phyloP scores from a whole-genome alignment of 1,139 yeast species.

The Sugiyamaella novakii region DNA sequence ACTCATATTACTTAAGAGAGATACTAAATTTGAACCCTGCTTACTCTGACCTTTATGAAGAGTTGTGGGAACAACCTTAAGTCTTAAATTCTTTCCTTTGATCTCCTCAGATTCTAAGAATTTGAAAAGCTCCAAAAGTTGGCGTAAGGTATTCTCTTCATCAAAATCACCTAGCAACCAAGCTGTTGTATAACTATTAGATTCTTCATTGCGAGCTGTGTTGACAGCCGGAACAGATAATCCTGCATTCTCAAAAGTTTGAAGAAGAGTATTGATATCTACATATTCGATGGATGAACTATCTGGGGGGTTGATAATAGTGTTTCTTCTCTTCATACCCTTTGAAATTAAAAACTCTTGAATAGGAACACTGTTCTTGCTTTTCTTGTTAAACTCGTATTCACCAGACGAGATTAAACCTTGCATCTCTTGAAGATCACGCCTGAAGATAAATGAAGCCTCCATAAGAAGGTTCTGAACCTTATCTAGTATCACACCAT shows the following conservation, averaged over 20 bases:
- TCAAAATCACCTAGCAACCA: constrained; percentile 63
- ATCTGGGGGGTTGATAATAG: constrained; percentile 43
- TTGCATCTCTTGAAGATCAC: constrained; percentile 37
- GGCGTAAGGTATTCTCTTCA: constrained; percentile 44
- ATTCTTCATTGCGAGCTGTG: constrained; percentile 14
- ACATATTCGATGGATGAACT: constrained; percentile 23
- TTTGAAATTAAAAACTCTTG: constrained; percentile 32
- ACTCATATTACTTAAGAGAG: constrained; percentile 6
- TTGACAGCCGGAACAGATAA: constrained; percentile 18
- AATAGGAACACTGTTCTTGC: constrained; percentile 25
- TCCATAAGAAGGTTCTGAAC: constrained; percentile 48
- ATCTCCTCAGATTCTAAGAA: constrained; percentile 30
- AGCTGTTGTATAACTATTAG: constrained; percentile 40
- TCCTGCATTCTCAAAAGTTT: constrained; percentile 19
- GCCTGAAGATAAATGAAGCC: constrained; percentile 39
- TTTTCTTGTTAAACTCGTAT: constrained; percentile 2
- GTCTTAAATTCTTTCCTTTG: constrained; percentile 39
- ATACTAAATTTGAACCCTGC: constrained; percentile 8
- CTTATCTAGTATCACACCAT: constrained; percentile 63
- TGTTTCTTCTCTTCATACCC: constrained; percentile 37
- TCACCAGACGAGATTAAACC: constrained; percentile 26
- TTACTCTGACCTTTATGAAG: neutral
- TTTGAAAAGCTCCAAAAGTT: constrained; percentile 47
- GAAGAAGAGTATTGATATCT: constrained; percentile 29
- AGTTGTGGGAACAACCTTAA: constrained; percentile 41